Evolutionary conservation across 225 moss, liverwort and hornwort genomes (phyloP).

Genomic region (Marchantia polymorpha): DNA sequence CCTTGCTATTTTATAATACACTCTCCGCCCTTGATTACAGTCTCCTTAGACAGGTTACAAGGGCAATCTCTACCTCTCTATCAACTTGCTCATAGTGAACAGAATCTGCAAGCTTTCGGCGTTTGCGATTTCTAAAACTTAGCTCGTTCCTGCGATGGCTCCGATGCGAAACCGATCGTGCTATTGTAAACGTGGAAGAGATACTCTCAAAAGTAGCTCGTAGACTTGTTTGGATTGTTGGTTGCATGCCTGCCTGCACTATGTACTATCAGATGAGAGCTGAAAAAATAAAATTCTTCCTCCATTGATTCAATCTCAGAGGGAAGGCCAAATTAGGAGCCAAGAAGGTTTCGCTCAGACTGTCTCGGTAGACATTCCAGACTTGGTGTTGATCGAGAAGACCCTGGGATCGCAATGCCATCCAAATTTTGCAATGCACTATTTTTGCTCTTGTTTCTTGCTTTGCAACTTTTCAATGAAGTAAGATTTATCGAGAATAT

Average conservation of each 20-base stretch:
- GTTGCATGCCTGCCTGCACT: background rate
- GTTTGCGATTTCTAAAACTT: background rate
- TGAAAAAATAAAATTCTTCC: background rate
- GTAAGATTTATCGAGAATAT: no score
- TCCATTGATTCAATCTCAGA: background rate
- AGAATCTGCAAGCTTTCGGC: no score
- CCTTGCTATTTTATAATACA: no score
- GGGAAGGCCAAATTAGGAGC: background rate
- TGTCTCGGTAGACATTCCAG: background rate
- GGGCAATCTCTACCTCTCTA: no score
- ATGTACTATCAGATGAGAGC: background rate
- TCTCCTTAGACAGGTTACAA: no score
- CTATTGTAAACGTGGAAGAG: background rate
- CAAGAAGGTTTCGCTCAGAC: background rate
- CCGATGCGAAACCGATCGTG: background rate
- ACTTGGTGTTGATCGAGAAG: background rate
- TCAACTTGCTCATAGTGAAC: no score
- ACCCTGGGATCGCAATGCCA: background rate
- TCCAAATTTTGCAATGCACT: background rate
- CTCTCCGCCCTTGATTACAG: no score
- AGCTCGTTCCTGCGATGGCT: background rate
- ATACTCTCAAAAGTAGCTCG: background rate
- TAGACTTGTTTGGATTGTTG: background rate
- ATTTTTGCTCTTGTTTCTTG: no score
- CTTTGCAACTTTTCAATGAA: no score